Conservation (phyloP, 768 basidiomycete genomes). For the Coprinopsis cinerea region DNA sequence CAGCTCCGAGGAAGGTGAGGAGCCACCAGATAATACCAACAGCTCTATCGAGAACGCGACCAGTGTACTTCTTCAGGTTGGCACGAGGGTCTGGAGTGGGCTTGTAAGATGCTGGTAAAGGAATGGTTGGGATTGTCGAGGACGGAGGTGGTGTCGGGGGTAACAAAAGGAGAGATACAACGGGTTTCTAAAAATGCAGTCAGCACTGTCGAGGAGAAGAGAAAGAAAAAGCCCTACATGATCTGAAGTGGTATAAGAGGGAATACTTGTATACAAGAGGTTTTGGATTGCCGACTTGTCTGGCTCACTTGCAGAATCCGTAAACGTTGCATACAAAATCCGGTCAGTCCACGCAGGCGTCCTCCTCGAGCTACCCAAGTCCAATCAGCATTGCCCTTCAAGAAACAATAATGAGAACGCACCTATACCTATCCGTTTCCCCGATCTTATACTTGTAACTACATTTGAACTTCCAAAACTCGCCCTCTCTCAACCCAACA, state of each 20-base stretch:
- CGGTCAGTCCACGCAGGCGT: slow-evolving; percentile 92
- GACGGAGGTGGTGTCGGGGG: slow-evolving; percentile 31
- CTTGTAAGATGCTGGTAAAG: slow-evolving; percentile 43
- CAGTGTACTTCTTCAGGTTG: slow-evolving; percentile 53
- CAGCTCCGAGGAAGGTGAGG: slow-evolving; percentile 70
- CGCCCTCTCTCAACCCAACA: slow-evolving; percentile 75
- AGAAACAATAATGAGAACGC: slow-evolving; percentile 15
- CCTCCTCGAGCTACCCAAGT: slow-evolving; percentile 49
- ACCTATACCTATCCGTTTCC: slow-evolving; percentile 80
- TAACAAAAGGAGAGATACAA: slow-evolving; percentile 67
- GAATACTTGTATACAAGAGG: slow-evolving; percentile 72
- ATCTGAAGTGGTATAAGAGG: slow-evolving; percentile 84
- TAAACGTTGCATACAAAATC: slow-evolving; percentile 75
- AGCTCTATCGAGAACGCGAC: slow-evolving; percentile 63
- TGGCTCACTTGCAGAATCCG: slow-evolving; percentile 50
- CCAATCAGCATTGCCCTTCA: not conserved
- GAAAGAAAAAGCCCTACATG: slow-evolving; percentile 49
- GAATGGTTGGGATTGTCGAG: slow-evolving; percentile 35
- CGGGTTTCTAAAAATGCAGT: slow-evolving; percentile 62
- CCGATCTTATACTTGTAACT: slow-evolving; percentile 86
- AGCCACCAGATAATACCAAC: slow-evolving; percentile 80
- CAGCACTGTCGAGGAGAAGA: not conserved
- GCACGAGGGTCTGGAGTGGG: slow-evolving; percentile 52
- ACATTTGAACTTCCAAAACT: slow-evolving; percentile 85
- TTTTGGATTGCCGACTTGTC: slow-evolving; percentile 53